Base-by-base conservation (phyloP, 495 filamentous ascomycete species). In the Penicillium argentinense region DNA sequence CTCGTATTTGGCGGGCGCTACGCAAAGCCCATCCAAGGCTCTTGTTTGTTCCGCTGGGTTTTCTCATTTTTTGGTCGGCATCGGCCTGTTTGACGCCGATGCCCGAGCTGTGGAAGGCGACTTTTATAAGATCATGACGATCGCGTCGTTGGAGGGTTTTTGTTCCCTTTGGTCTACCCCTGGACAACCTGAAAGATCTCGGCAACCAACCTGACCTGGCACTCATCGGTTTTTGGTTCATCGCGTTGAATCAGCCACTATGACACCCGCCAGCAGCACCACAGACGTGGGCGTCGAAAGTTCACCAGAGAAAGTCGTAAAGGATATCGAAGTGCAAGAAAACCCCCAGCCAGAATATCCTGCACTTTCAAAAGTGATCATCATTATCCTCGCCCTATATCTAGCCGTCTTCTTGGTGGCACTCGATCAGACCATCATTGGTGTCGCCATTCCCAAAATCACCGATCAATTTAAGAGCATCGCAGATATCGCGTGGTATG, bases 341-440 rank as follows among this genome's bases (percentile, higher is more conserved):
- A 29, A 39, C 11, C 42, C 24, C 14, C 36, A 52, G 14, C 28
- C 37, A 17, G 46, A 60, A 33, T 63, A 57, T 9, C 60, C 57
- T 19, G 28, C 45, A 24, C 9, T 54, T 3, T 24, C 25, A 9
- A 60, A 51, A 52, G 43, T 52, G 3, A 39, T 59, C 13, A 25
- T 52, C 22, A 40, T 56, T 14, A 37, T 56, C 23, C 17, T 52
- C 9, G 53, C 53, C n/a, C 53, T 80, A 3, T 69, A 74, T 19
- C 66, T 79, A 4, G 64, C 71, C 25, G 61, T 75, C 17, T 81
- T 81, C 44, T 55, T 81, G 1, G 65, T 77, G 1, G 65, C 72
- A 0, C 51, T 80, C n/a, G 78, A 81, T 34, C 73, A 75, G 59
- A 73, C 72, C 4, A 74, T 74, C 36, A 75, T 76, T 6, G 58